Conservation (phyloP, 2,329 filamentous ascomycete genomes). For the Aspergillus sojae region DNA sequence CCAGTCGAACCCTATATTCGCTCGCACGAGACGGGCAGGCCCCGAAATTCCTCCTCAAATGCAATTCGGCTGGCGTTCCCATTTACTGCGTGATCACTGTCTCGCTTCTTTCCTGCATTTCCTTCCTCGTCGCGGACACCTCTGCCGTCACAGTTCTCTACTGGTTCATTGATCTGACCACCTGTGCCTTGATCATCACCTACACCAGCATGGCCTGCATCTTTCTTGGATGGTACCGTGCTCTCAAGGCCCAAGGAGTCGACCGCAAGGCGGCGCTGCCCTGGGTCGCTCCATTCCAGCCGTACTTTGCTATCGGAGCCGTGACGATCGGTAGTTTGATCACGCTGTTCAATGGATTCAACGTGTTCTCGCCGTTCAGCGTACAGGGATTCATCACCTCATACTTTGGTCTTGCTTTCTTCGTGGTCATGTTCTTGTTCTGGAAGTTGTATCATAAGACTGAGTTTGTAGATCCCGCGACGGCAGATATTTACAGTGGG, state of each 20-base stretch:
- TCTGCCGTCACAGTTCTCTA: slow-evolving; percentile 66
- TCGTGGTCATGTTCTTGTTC: slow-evolving; percentile 44
- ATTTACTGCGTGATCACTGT: slow-evolving; percentile 69
- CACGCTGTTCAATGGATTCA: slow-evolving; percentile 69
- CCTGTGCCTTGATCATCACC: slow-evolving; percentile 32
- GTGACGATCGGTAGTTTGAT: slow-evolving; percentile 55
- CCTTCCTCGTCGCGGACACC: slow-evolving; percentile 69
- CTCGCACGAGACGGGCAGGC: slow-evolving; percentile 53
- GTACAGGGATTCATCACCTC: slow-evolving; percentile 54
- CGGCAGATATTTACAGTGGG: slow-evolving; percentile 35
- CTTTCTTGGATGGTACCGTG: slow-evolving; percentile 71
- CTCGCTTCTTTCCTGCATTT: slow-evolving; percentile 66
- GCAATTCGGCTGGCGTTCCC: slow-evolving; percentile 66
- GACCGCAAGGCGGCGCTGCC: slow-evolving; percentile 65
- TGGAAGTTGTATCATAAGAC: slow-evolving; percentile 38
- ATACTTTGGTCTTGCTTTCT: slow-evolving; percentile 51
- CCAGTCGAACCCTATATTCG: slow-evolving; percentile 54
- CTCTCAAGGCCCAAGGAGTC: slow-evolving; percentile 68
- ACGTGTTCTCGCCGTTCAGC: slow-evolving; percentile 43
- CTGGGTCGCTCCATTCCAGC: slow-evolving; percentile 68
- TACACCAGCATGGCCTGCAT: slow-evolving; percentile 69
- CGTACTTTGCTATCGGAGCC: slow-evolving; percentile 69
- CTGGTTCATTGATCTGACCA: slow-evolving; percentile 68
- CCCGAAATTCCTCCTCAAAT: slow-evolving; percentile 59
- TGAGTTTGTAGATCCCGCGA: slow-evolving; percentile 28